Evolutionary conservation across 768 basidiomycete genomes (phyloP), one percentile per base, ranked within the genome.

Genomic region (Mycena metata): DNA sequence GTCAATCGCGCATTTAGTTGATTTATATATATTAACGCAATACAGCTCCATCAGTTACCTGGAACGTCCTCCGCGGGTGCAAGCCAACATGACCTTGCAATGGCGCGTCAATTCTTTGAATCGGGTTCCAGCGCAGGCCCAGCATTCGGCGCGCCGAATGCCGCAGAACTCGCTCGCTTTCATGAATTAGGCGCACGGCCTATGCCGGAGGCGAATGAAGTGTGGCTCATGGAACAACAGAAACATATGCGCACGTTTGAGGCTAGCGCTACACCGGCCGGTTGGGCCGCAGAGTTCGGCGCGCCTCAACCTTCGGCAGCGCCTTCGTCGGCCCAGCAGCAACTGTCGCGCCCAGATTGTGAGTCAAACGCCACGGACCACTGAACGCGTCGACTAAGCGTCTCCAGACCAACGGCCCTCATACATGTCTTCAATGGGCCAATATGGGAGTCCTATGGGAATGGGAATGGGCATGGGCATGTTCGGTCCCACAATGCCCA

Each of bases 31-130:
- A 39, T 15, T 39, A 35, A 64, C 30, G 35, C 30, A 5, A 39
- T 52, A 3, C 69, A 95, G 94, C 84, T 96, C 26, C 93, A 91
- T 68, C 88, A 93, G 76, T 85, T 96, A 30, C 92, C 94, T 2
- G 84, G 86, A 23, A 85, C 85, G n/a, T 80, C 86, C 0, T 76
- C 83, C 19, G 71, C 78, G 24, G 81, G 82, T 57, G 83, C 87
- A 39, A 87, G 82, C 66, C 88, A 90, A 72, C 91, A 89, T 56
- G 94, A 96, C 78, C 77, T 89, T 52, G 86, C 88, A 16, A 86
- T 93, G 69, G 94, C 93, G 30, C 89, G 91, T 50, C 92, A 92
- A 71, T 96, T 96, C 77, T 96, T 96, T 74, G 86, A 90, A 79
- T 24, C 80, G 78, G 26, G 75, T 73, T 1, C 81, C 83, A 43